Evolutionary conservation across 306 rosid genomes (phyloP).

Genomic region (Quillaja saponaria): DNA sequence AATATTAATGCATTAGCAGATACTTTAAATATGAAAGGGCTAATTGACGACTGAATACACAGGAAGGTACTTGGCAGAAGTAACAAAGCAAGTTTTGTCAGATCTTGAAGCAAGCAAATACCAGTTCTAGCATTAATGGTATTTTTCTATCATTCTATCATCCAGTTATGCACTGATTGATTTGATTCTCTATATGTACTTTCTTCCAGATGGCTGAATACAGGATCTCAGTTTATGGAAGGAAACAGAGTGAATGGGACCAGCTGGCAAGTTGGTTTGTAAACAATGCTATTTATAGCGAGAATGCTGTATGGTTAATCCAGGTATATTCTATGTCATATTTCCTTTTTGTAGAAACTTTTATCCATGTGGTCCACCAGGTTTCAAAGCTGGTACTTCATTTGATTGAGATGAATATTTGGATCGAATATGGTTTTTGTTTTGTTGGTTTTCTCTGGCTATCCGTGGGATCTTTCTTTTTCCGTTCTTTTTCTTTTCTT

Average conservation of each 20-base stretch:
- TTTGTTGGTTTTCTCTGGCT: no score
- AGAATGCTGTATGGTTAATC: conserved; percentile 85
- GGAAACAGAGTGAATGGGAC: conserved; percentile 94
- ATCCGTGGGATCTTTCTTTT: no score
- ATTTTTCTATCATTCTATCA: no score
- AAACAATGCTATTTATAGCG: conserved; percentile 71
- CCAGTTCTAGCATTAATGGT: conserved; percentile 36
- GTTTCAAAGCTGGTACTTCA: no score
- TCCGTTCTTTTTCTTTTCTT: no score
- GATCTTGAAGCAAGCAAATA: conserved; percentile 88
- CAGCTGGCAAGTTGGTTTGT: conserved; percentile 95
- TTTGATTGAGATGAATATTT: no score
- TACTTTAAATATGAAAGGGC: conserved; percentile 24
- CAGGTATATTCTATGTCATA: conserved; percentile 53
- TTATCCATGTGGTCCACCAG: not conserved
- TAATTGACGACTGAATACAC: conserved; percentile 30
- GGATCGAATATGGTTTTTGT: no score
- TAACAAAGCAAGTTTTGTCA: conserved; percentile 72
- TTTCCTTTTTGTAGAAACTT: conserved; percentile 8
- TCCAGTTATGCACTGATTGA: conserved; percentile 6
- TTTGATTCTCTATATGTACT: conserved; percentile 20
- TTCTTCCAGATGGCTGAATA: conserved; percentile 86
- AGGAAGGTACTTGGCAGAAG: conserved; percentile 88
- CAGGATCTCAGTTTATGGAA: conserved; percentile 86
- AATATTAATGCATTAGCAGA: conserved; percentile 24